These are phyloP conservation scores for Aaosphaeria pasadenensis DNA, from an alignment of 2,329 filamentous ascomycete species.

Conservation along the genomic window DNA sequence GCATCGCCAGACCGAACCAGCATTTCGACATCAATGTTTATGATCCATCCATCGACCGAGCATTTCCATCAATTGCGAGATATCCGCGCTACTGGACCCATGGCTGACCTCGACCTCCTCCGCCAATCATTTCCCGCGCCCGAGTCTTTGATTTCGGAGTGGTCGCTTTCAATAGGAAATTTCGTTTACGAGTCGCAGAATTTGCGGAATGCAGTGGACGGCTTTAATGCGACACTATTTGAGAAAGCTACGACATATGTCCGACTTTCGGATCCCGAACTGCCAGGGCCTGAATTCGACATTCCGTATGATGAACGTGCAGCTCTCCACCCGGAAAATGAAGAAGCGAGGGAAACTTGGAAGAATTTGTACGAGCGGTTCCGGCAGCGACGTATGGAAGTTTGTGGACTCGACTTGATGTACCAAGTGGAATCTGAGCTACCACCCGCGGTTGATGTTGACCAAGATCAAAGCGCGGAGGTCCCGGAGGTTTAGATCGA, in stretches of 20 bases:
- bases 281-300: slow-evolving; percentile 52
- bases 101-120: slow-evolving; percentile 33
- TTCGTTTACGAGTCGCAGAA: slow-evolving; percentile 35
- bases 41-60: slow-evolving; percentile 34
- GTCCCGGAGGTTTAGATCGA: not conserved
- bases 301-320: slow-evolving; percentile 43
- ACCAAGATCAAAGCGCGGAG: not conserved
- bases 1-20: slow-evolving; percentile 26
- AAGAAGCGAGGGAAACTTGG: slow-evolving; percentile 48
- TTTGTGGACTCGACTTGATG: slow-evolving; percentile 53
- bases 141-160: slow-evolving; percentile 35
- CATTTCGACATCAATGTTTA: slow-evolving; percentile 36
- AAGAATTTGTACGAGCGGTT: slow-evolving; percentile 49
- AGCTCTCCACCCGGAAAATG: slow-evolving; percentile 42
- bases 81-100: slow-evolving; percentile 18
- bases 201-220: slow-evolving; percentile 24
- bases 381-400: slow-evolving; percentile 49
- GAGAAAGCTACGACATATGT: slow-evolving; percentile 45
- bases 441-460: slow-evolving; percentile 9
- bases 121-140: slow-evolving; percentile 26
- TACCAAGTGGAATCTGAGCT: slow-evolving; percentile 28
- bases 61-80: slow-evolving; percentile 29
- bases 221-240: slow-evolving; percentile 47
- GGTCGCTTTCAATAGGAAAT: slow-evolving; percentile 37
- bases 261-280: slow-evolving; percentile 45